Percentiles rank a stretch among this genome's conserved stretches.
These are phyloP conservation scores for Paraphoma chrysanthemicola DNA, from an alignment of 2,329 filamentous ascomycete species.

Conservation along the genomic window DNA sequence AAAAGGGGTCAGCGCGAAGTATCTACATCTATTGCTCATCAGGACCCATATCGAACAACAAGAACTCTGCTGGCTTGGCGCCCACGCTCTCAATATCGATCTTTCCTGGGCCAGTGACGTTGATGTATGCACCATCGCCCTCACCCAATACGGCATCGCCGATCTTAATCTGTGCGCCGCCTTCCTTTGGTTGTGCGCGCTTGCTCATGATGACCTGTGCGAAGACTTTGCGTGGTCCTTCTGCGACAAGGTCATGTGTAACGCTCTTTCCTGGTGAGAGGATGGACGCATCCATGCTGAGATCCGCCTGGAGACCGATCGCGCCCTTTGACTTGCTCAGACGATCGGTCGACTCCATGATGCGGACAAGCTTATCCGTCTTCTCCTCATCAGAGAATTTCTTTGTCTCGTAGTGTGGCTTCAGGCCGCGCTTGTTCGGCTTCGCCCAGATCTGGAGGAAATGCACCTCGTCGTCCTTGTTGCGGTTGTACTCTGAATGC, in stretches of 20 bases:
- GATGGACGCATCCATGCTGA: conserved; percentile 81
- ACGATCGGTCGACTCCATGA: conserved; percentile 74
- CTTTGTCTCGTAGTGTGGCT: conserved; percentile 77
- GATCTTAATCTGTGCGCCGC: conserved; percentile 74
- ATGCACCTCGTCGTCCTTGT: conserved; percentile 73
- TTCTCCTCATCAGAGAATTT: conserved; percentile 77
- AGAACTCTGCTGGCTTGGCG: conserved; percentile 55
- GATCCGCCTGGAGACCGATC: conserved; percentile 84
- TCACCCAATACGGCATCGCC: conserved; percentile 73
- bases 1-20: neutral
- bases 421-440: conserved; percentile 75
- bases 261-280: conserved; percentile 71
- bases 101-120: conserved; percentile 54
- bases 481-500: conserved; percentile 84
- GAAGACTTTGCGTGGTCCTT: conserved; percentile 74
- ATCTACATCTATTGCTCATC: conserved; percentile 22
- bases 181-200: conserved; percentile 64
- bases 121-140: conserved; percentile 82
- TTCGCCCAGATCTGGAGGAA: conserved; percentile 91
- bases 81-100: conserved; percentile 57
- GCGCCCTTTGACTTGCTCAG: conserved; percentile 70
- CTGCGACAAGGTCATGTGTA: conserved; percentile 73
- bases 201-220: conserved; percentile 77
- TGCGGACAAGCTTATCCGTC: conserved; percentile 72
- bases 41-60: conserved; percentile 58